phyloP scores from a whole-genome alignment of 2,329 filamentous ascomycete genomes.

The Chaetothyriales sp. region DNA sequence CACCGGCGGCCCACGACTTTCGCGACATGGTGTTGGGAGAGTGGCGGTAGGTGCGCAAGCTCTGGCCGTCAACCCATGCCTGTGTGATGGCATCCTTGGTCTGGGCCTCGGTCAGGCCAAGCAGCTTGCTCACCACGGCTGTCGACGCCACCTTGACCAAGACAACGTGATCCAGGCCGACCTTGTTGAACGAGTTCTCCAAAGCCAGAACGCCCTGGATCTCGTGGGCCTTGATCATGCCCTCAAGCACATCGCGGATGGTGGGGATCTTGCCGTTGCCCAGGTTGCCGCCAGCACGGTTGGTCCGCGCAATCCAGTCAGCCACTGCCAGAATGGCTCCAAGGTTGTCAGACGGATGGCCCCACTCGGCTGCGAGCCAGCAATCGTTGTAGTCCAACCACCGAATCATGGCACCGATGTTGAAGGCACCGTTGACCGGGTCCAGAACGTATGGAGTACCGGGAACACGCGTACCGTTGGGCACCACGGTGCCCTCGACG shows the following conservation, averaged over 20 bases:
- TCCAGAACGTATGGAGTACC: constrained; percentile 91
- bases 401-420: constrained; percentile 96
- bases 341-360: constrained; percentile 94
- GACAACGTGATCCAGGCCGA: constrained; percentile 93
- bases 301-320: constrained; percentile 94
- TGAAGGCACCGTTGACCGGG: constrained; percentile 91
- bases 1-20: constrained; percentile 97
- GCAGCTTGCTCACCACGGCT: constrained; percentile 87
- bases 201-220: constrained; percentile 95
- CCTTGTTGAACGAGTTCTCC: constrained; percentile 98
- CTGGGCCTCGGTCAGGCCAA: constrained; percentile 76
- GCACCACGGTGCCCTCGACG: constrained; percentile 78
- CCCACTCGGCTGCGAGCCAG: constrained; percentile 98
- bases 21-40: constrained; percentile 98
- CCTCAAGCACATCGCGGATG: constrained; percentile 80
- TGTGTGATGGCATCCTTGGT: constrained; percentile 92
- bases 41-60: constrained; percentile 91
- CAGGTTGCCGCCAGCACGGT: constrained; percentile 64
- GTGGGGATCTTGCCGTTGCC: constrained; percentile 66
- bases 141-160: constrained; percentile 94
- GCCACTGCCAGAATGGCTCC: constrained; percentile 92
- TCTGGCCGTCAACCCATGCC: constrained; percentile 94
- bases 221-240: constrained; percentile 98
- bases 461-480: constrained; percentile 79
- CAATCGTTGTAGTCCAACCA: constrained; percentile 99